phyloP scores from a whole-genome alignment of 2,329 filamentous ascomycete species.

The Ophiostoma sp. region DNA sequence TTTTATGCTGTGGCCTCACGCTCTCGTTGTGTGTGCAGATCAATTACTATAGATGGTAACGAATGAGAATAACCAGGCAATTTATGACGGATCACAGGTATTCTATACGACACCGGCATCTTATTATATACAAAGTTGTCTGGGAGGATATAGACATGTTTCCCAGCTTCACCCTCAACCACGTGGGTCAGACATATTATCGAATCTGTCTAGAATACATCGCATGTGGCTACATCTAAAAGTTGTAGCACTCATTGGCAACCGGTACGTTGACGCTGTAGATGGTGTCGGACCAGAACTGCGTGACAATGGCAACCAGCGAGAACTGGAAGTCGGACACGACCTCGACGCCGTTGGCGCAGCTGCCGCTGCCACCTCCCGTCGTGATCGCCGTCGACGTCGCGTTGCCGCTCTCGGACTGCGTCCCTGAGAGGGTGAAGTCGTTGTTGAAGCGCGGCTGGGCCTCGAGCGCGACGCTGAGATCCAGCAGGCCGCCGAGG shows the following conservation, averaged over 20 bases:
- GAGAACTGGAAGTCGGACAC: constrained; percentile 30
- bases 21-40: too few species aligned
- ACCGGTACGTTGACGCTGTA: constrained; percentile 30
- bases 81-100: too few species aligned
- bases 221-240: neutral
- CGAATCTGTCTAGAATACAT: neutral
- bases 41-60: too few species aligned
- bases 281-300: constrained; percentile 29
- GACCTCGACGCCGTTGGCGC: constrained; percentile 29
- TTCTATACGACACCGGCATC: too few species aligned
- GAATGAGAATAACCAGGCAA: too few species aligned
- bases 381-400: constrained; percentile 13
- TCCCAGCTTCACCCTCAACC: neutral
- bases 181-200: neutral
- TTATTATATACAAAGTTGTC: too few species aligned
- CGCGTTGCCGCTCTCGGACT: constrained; percentile 21
- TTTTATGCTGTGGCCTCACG: too few species aligned
- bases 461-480: constrained; percentile 30
- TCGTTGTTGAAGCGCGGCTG: constrained; percentile 30
- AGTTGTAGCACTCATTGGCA: constrained; percentile 29
- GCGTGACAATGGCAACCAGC: constrained; percentile 29
- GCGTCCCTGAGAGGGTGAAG: constrained; percentile 27
- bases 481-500: constrained; percentile 29
- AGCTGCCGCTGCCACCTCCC: constrained; percentile 22
- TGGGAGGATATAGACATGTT: neutral